Percentiles rank a stretch among this genome's conserved stretches.
Conservation (phyloP, 2,329 filamentous ascomycete genomes). For the Pleurostoma richardsiae region DNA sequence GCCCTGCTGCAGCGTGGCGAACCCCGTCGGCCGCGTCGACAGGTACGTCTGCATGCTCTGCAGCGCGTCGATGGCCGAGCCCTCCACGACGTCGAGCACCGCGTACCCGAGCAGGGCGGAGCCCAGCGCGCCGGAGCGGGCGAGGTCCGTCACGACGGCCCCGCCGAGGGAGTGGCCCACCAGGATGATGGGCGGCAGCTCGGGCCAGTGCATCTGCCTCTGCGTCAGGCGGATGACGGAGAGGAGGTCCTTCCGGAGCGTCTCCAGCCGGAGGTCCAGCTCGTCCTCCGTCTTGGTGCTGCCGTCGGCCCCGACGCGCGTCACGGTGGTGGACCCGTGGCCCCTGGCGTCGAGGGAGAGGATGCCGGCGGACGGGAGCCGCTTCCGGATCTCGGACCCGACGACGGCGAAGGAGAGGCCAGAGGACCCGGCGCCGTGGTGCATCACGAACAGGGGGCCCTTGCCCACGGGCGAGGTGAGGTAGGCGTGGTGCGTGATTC, state of each 20-base stretch:
- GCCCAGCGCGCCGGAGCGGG: conserved; percentile 62
- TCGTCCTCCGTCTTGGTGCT: conserved; percentile 22
- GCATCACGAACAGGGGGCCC: conserved; percentile 84
- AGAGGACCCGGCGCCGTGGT: conserved; percentile 92
- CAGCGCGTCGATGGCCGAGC: conserved; percentile 90
- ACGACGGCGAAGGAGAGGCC: conserved; percentile 87
- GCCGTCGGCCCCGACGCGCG: too few species aligned
- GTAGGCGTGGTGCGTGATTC: conserved; percentile 76
- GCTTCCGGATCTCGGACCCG: conserved; percentile 69
- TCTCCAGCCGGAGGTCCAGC: conserved; percentile 66
- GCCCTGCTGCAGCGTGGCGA: conserved; percentile 70
- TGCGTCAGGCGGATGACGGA: conserved; percentile 65
- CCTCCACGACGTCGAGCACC: conserved; percentile 92
- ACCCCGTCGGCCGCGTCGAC: conserved; percentile 71
- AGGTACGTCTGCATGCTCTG: conserved; percentile 93
- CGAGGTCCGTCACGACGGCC: conserved; percentile 82
- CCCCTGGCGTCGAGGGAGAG: conserved; percentile 81
- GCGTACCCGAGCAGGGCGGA: conserved; percentile 73
- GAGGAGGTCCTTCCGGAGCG: conserved; percentile 68
- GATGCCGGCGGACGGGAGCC: conserved; percentile 74
- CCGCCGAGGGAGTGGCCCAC: conserved; percentile 92
- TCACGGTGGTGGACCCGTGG: conserved; percentile 65
- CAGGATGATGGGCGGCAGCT: conserved; percentile 70
- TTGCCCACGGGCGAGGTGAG: conserved; percentile 72
- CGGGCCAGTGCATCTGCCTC: conserved; percentile 64